Evolutionary conservation across 257 asterid species (phyloP).

Genomic region (Nemophila menziesii): DNA sequence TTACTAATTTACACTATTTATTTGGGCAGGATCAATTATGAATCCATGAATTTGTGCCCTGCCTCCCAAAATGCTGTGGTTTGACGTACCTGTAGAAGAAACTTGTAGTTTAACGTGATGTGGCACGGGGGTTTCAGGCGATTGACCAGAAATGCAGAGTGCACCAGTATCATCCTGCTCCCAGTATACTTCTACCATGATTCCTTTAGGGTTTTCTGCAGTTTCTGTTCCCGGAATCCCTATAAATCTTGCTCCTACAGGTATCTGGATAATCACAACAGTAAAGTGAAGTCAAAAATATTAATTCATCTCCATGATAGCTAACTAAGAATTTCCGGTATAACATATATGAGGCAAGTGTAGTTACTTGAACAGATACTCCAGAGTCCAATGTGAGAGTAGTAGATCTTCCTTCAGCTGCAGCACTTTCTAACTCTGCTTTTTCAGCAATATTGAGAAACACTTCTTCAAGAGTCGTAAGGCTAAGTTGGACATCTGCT

Average conservation of each 20-base stretch:
- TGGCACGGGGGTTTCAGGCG: constrained; percentile 53
- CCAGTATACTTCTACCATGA: constrained; percentile 84
- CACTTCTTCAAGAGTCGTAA: constrained; percentile 31
- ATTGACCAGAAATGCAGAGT: constrained; percentile 72
- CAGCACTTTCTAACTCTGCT: constrained; percentile 21
- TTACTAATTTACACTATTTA: too few species aligned
- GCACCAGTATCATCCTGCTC: constrained; percentile 83
- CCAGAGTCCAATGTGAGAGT: constrained; percentile 22
- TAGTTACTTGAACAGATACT: constrained; percentile 17
- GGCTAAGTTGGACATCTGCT: constrained; percentile 19
- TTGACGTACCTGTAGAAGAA: constrained; percentile 25
- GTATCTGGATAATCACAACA: constrained; percentile 34
- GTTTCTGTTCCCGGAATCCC: constrained; percentile 69
- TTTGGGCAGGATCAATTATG: constrained; percentile 59
- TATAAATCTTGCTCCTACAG: constrained; percentile 61
- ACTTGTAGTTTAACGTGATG: constrained; percentile 33
- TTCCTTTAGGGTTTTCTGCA: constrained; percentile 41
- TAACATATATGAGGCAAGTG: neutral
- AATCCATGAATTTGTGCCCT: constrained; percentile 33
- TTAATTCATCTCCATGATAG: neutral
- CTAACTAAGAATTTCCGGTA: neutral
- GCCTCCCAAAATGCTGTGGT: constrained; percentile 19
- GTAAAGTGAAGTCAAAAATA: neutral
- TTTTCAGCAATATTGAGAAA: constrained; percentile 23
- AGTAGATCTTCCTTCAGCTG: constrained; percentile 8